A percentile compares a stretch with the other conserved stretches of the same genome.
Conservation (phyloP, 805 yeast species). For the Candida easanensis region DNA sequence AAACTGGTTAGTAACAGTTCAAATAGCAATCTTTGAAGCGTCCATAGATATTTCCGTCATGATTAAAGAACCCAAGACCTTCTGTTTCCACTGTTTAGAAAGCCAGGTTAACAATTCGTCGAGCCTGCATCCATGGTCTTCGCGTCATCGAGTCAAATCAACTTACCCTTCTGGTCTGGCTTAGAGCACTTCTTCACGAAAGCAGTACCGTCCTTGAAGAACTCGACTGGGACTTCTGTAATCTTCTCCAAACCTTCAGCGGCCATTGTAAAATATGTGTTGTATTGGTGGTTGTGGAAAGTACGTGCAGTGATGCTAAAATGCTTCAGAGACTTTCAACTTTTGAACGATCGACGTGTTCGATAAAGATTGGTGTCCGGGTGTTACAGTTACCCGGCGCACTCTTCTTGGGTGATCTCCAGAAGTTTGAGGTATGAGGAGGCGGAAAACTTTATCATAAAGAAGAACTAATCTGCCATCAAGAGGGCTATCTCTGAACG, state of each 20-base stretch:
- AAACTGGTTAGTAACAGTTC: background rate
- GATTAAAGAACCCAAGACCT: no score
- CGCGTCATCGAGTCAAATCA: background rate
- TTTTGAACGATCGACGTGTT: constrained; percentile 11
- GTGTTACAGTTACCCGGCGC: background rate
- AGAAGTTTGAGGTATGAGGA: no score
- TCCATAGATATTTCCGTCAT: no score
- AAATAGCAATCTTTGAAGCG: background rate
- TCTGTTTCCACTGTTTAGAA: no score
- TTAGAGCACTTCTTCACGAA: constrained; percentile 90
- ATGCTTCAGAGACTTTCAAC: background rate
- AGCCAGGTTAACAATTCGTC: no score
- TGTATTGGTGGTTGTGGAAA: background rate
- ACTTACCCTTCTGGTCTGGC: constrained; percentile 77
- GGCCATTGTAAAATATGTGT: constrained; percentile 26
- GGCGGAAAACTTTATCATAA: no score
- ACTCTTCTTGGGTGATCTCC: no score
- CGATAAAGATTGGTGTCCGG: constrained; percentile 9
- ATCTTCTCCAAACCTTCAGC: constrained; percentile 71
- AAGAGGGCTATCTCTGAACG: no score
- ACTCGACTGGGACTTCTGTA: constrained; percentile 85
- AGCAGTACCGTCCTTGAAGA: constrained; percentile 86
- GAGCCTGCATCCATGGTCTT: background rate
- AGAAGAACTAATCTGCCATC: no score
- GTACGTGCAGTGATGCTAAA: no score